A percentile compares a stretch with the other conserved stretches of the same genome.
These are phyloP conservation scores for Sphaerulina musiva DNA, from an alignment of 2,329 filamentous ascomycete species.

Conservation along the genomic window DNA sequence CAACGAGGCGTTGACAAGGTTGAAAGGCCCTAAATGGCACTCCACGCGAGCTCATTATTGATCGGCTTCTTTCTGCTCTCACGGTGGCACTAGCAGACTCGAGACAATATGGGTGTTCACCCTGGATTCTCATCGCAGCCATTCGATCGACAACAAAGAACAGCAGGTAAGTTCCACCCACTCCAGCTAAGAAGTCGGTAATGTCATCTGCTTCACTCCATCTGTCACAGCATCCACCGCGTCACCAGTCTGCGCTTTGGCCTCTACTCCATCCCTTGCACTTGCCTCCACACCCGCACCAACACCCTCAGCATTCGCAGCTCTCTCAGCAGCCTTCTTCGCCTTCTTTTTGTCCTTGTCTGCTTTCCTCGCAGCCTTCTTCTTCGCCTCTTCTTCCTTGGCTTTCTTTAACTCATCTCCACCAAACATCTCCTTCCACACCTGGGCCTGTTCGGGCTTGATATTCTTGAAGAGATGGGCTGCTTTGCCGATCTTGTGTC, in stretches of 20 bases:
- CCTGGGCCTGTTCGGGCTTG: conserved; percentile 70
- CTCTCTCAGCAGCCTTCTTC: conserved; percentile 58
- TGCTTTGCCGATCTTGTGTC: conserved; percentile 75
- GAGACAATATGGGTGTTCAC: no score
- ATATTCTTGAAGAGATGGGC: conserved; percentile 78
- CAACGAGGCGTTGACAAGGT: no score
- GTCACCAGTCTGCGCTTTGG: conserved; percentile 33
- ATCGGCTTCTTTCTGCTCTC: no score
- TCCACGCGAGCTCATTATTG: no score
- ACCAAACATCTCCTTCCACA: conserved; percentile 73
- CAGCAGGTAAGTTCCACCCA: no score
- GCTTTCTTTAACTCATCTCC: conserved; percentile 62
- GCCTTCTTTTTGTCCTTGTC: conserved; percentile 61
- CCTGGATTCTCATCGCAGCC: no score
- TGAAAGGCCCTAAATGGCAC: no score
- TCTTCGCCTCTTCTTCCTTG: conserved; percentile 59
- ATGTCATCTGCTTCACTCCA: conserved; percentile 40
- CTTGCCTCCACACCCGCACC: conserved; percentile 70
- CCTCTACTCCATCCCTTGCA: conserved; percentile 59
- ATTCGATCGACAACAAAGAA: no score
- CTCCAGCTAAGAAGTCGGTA: conserved; percentile 36
- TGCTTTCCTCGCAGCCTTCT: conserved; percentile 52
- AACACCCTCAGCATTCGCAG: conserved; percentile 37
- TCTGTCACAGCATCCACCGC: conserved; percentile 41
- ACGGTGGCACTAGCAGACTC: no score